Conservation (phyloP, 2,329 filamentous ascomycete genomes). For the Aureobasidium uvarum region DNA sequence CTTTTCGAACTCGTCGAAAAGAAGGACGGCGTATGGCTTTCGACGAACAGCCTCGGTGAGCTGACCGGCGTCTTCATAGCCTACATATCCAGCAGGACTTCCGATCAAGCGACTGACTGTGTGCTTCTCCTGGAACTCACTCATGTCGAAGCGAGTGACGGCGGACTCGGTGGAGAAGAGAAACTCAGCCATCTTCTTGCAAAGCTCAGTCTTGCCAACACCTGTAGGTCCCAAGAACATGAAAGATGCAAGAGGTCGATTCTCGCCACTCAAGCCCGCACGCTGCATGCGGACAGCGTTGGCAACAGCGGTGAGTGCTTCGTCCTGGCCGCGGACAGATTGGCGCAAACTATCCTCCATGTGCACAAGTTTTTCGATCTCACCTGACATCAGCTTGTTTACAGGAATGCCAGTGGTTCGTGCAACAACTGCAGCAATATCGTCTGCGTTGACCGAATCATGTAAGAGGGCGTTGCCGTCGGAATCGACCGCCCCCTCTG, state of each 20-base stretch:
- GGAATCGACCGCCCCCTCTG: conserved; percentile 44
- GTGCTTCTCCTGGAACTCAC: conserved; percentile 95
- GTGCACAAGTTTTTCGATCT: conserved; percentile 89
- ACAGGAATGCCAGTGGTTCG: conserved; percentile 90
- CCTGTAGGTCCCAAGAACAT: conserved; percentile 98
- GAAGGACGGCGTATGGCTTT: conserved; percentile 90
- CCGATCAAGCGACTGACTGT: conserved; percentile 92
- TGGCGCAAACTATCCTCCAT: conserved; percentile 90
- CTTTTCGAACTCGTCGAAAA: conserved; percentile 98
- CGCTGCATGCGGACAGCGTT: conserved; percentile 93
- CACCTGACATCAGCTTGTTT: conserved; percentile 85
- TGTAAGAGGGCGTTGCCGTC: conserved; percentile 66
- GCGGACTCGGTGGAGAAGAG: conserved; percentile 90
- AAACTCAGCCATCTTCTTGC: conserved; percentile 92
- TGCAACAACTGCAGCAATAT: conserved; percentile 90
- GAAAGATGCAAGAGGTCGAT: conserved; percentile 87
- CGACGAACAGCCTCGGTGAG: conserved; percentile 91
- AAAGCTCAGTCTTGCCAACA: conserved; percentile 95
- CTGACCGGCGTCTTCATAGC: conserved; percentile 95
- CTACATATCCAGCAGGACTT: conserved; percentile 89
- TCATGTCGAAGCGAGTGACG: conserved; percentile 95
- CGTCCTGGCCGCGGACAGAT: conserved; percentile 87
- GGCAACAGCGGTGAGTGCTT: conserved; percentile 85
- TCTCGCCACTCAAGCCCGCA: conserved; percentile 86
- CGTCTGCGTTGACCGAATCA: conserved; percentile 91